A percentile compares a stretch with the other conserved stretches of the same genome.
These are phyloP conservation scores for Capsella rubella DNA, from an alignment of 441 rosid genomes.

Conservation along the genomic window DNA sequence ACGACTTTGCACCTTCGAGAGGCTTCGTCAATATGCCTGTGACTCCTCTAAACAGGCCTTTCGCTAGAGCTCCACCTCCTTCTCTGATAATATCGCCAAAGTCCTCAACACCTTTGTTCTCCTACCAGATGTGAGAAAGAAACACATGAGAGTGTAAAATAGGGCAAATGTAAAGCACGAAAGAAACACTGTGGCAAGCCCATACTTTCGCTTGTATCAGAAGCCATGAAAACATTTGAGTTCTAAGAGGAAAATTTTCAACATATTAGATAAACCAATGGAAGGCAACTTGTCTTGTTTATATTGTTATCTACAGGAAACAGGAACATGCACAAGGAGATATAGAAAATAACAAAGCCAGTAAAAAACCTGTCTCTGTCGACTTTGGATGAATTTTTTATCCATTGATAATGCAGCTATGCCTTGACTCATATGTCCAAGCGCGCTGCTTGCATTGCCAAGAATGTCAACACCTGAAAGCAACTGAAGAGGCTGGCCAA, in stretches of 20 bases:
- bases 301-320: constrained; percentile 21
- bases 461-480: constrained; percentile 97
- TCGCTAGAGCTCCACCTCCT: constrained; percentile 99
- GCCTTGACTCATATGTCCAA: constrained; percentile 99
- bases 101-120: constrained; percentile 97
- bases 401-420: constrained; percentile 99
- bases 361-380: constrained; percentile 87
- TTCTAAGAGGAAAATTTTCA: background rate
- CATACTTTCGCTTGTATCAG: constrained; percentile 18
- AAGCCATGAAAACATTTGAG: constrained; percentile 24
- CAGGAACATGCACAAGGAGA: constrained; percentile 25
- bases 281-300: constrained; percentile 20
- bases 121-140: constrained; percentile 58
- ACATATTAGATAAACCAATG: constrained; percentile 10
- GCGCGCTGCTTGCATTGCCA: constrained; percentile 99
- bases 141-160: constrained; percentile 34
- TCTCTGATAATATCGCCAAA: constrained; percentile 95
- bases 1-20: constrained; percentile 95
- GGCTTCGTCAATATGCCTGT: constrained; percentile 98
- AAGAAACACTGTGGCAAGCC: constrained; percentile 13
- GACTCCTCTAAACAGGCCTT: constrained; percentile 98
- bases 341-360: constrained; percentile 17
- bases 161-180: constrained; percentile 3
- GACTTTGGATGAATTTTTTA: constrained; percentile 92
- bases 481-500: constrained; percentile 97